Percentiles rank a stretch among this genome's conserved stretches.
Evolutionary conservation across 768 basidiomycete species (phyloP).

Genomic region (Hortiboletus campestris): DNA sequence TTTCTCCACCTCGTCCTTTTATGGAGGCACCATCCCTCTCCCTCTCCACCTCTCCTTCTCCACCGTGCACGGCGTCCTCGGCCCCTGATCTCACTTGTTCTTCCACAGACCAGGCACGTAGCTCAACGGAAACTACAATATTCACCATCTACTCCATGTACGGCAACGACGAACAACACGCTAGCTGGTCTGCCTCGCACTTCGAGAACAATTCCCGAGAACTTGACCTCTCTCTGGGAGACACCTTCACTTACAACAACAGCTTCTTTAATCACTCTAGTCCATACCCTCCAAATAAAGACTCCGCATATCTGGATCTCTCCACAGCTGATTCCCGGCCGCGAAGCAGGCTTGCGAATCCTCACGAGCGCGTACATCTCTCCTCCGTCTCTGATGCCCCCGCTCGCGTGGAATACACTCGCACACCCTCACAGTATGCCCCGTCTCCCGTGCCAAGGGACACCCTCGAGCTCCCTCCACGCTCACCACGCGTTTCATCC

Average conservation of each 20-base stretch:
- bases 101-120: conserved; percentile 41
- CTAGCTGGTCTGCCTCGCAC: conserved; percentile 47
- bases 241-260: conserved; percentile 33
- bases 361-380: conserved; percentile 19
- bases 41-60: conserved; percentile 34
- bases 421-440: conserved; percentile 20
- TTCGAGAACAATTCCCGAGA: conserved; percentile 40
- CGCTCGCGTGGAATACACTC: conserved; percentile 16
- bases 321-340: conserved; percentile 25
- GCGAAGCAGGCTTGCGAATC: conserved; percentile 20
- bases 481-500: conserved; percentile 23
- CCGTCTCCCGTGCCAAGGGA: conserved; percentile 13
- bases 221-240: conserved; percentile 33
- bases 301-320: conserved; percentile 31
- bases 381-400: conserved; percentile 29
- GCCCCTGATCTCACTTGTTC: conserved; percentile 1
- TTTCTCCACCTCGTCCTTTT: conserved; percentile 15
- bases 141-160: conserved; percentile 90
- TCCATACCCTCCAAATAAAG: conserved; percentile 19
- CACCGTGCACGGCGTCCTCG: conserved; percentile 31
- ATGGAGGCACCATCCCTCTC: conserved; percentile 41
- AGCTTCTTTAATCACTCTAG: conserved; percentile 29
- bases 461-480: conserved; percentile 26
- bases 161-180: conserved; percentile 50
- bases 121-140: conserved; percentile 72